A percentile compares a stretch with the other conserved stretches of the same genome.
phyloP scores from a whole-genome alignment of 2,329 filamentous ascomycete species.

The Fusarium coffeatum region DNA sequence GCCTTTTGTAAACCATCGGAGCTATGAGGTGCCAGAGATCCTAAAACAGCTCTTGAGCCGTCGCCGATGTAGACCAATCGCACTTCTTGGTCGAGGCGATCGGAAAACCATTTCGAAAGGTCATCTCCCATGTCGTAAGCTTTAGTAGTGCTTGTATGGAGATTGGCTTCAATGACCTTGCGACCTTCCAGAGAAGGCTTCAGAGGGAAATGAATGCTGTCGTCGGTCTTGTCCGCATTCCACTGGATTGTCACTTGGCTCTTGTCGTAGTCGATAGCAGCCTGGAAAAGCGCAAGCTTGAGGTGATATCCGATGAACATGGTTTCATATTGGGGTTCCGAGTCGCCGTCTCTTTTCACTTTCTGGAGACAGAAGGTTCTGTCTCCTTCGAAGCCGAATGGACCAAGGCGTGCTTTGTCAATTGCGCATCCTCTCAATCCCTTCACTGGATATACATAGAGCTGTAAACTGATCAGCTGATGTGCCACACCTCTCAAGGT shows the following conservation, averaged over 20 bases:
- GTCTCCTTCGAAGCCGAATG: constrained; percentile 37
- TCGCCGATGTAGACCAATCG: constrained; percentile 39
- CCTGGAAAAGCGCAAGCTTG: constrained; percentile 32
- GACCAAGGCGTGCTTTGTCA: constrained; percentile 16
- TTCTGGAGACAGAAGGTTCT: constrained; percentile 43
- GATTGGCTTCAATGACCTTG: constrained; percentile 9
- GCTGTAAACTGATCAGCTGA: constrained; percentile 3
- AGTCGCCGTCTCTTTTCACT: constrained; percentile 8
- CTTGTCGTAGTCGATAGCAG: constrained; percentile 19
- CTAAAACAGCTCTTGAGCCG: constrained; percentile 38
- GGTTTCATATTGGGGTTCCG: constrained; percentile 20
- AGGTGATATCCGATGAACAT: constrained; percentile 42
- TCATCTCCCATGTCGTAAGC: constrained; percentile 42
- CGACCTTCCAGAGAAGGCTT: constrained; percentile 6
- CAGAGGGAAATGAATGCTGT: constrained; percentile 30
- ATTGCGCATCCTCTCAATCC: constrained; percentile 33
- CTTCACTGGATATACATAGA: constrained; percentile 44
- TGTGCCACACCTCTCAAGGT: accelerated
- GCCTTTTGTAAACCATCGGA: constrained; percentile 24
- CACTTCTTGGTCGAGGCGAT: constrained; percentile 31
- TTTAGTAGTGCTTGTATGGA: constrained; percentile 32
- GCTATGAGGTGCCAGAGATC: constrained; percentile 43
- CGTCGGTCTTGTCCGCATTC: neutral
- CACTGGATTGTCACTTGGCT: neutral
- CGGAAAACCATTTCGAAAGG: constrained; percentile 36